Evolutionary conservation across 441 rosid genomes (phyloP).

Genomic region (Jatropha multifida): DNA sequence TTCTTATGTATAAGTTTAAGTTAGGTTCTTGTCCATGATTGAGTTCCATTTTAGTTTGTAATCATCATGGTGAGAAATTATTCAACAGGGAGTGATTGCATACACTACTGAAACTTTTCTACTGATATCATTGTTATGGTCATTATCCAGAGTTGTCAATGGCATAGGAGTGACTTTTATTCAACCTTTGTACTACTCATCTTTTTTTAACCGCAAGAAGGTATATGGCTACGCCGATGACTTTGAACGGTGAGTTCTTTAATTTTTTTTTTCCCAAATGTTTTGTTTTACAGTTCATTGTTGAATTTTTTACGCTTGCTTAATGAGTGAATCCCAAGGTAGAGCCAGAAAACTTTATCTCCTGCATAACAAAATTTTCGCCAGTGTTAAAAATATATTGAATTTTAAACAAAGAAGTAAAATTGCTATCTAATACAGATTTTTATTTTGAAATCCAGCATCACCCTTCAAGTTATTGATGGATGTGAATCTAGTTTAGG

Average conservation of each 20-base stretch:
- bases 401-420: neutral
- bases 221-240: slow-evolving; percentile 76
- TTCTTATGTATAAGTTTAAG: slow-evolving; percentile 9
- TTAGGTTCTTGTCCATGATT: slow-evolving; percentile 15
- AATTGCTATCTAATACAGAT: neutral
- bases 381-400: neutral
- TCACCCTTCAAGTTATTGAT: neutral
- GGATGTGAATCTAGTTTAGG: neutral
- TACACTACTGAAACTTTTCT: neutral
- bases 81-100: neutral
- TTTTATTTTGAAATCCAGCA: neutral
- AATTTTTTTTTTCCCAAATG: slow-evolving; percentile 5
- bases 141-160: slow-evolving; percentile 51
- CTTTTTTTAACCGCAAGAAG: slow-evolving; percentile 67
- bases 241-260: slow-evolving; percentile 65
- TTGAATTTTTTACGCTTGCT: slow-evolving; percentile 7
- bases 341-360: neutral
- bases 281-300: neutral
- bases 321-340: neutral
- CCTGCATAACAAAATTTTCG: neutral
- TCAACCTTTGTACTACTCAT: slow-evolving; percentile 61
- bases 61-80: neutral
- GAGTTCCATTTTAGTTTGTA: slow-evolving; percentile 13
- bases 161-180: slow-evolving; percentile 82
- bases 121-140: slow-evolving; percentile 8